A percentile compares a stretch with the other conserved stretches of the same genome.
Conservation (phyloP, 1,284 basidiomycete genomes). For the Cryptococcus maquisensis region DNA sequence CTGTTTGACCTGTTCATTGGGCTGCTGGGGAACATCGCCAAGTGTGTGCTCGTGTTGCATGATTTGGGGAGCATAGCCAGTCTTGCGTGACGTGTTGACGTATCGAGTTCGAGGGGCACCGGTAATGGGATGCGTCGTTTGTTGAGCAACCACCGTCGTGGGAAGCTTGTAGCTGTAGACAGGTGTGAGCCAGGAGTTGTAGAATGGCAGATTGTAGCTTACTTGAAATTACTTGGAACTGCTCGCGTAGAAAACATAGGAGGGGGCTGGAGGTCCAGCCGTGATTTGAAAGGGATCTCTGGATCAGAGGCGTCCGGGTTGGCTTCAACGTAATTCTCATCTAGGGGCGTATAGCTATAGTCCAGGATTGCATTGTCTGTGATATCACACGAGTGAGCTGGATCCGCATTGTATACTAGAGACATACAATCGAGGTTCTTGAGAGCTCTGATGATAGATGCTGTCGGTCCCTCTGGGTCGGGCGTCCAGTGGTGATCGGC, state of each 20-base stretch:
- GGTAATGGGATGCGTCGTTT: conserved; percentile 30
- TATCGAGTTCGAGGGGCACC: conserved; percentile 27
- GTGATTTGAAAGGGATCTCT: conserved; percentile 21
- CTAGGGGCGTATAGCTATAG: conserved; percentile 54
- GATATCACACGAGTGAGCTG: not conserved
- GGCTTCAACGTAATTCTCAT: conserved; percentile 16
- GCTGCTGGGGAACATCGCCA: conserved; percentile 59
- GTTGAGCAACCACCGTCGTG: conserved; percentile 21
- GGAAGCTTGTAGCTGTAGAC: conserved; percentile 22
- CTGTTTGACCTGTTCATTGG: conserved; percentile 55
- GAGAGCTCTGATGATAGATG: conserved; percentile 66
- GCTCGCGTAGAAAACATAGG: conserved; percentile 32
- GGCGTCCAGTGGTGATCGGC: conserved; percentile 85
- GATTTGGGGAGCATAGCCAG: conserved; percentile 19
- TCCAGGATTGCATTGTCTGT: conserved; percentile 67
- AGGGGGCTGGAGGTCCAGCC: conserved; percentile 37
- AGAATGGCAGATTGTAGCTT: not conserved
- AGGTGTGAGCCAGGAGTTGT: conserved; percentile 1
- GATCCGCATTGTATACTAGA: not conserved
- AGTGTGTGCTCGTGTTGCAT: conserved; percentile 22
- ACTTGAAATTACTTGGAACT: conserved; percentile 59
- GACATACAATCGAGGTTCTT: conserved; percentile 68
- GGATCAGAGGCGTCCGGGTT: conserved; percentile 16
- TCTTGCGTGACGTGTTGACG: conserved; percentile 31
- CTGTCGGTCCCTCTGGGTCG: conserved; percentile 62